phyloP scores from a whole-genome alignment of 2,329 filamentous ascomycete genomes.

The Apiospora saccharicola region DNA sequence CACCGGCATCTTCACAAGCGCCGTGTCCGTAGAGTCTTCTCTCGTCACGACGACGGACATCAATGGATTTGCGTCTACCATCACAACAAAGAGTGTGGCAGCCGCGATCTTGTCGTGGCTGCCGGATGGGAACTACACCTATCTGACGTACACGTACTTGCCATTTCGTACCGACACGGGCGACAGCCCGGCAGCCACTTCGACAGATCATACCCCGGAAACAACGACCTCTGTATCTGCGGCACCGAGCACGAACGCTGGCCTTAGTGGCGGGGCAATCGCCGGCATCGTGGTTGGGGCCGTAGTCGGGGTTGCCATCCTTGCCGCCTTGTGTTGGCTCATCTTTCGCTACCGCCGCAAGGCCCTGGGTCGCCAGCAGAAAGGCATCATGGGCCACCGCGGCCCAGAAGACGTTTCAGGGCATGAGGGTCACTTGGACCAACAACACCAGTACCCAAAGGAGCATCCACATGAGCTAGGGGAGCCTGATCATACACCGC shows the following conservation, averaged over 20 bases:
- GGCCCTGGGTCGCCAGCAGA: background rate
- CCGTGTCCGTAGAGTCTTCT: background rate
- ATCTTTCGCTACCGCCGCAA: background rate
- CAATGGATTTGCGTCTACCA: constrained; percentile 10
- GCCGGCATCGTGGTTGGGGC: constrained; percentile 16
- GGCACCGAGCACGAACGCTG: background rate
- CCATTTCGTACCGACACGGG: background rate
- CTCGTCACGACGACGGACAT: constrained; percentile 7
- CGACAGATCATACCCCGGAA: background rate
- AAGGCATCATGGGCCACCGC: background rate
- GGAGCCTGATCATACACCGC: background rate
- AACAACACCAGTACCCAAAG: background rate
- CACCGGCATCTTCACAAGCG: constrained; percentile 24
- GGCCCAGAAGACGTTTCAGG: background rate
- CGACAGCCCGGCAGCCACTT: background rate
- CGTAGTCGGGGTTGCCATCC: background rate
- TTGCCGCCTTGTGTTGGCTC: background rate
- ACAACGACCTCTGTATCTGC: background rate
- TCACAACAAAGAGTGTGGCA: constrained; percentile 1
- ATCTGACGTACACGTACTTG: constrained; percentile 15
- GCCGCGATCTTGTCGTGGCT: constrained; percentile 23
- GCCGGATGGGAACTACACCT: constrained; percentile 25
- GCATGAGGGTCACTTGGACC: background rate
- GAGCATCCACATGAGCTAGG: background rate
- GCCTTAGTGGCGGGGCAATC: constrained; percentile 7